Evolutionary conservation across 495 filamentous ascomycete genomes (phyloP), one percentile per base, ranked within the genome.

Genomic region (Annulohypoxylon maeteangense): DNA sequence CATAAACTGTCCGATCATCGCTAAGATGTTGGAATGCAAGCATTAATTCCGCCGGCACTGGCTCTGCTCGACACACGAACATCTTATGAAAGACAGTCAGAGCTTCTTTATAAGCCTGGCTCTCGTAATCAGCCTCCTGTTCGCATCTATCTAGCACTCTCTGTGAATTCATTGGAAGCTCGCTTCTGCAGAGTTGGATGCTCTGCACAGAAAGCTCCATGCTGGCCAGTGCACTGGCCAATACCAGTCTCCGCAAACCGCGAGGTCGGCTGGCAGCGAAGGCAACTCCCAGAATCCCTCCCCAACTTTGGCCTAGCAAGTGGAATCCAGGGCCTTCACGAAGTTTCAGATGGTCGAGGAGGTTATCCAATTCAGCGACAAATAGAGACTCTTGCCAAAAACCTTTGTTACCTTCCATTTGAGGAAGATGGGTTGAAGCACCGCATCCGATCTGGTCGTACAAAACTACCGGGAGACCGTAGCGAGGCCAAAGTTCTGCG

Each of bases 381-480:
- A 84, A 74, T 0, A 86, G 32, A 57, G 83, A 76, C 67, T 79
- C 85, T 6, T 73, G 57, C 7, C 74, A 42, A 60, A 87, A 85
- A 0, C 40, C 48, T 14, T 62, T 65, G 55, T 83, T 80, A 22
- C 78, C 78, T 1, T 48, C 58, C 47, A 78, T 82, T 7, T 83
- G 74, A 7, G 58, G 76, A 20, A 85, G 73, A 58, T 79, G 83
- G 0, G 86, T 85, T 38, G 78, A 82, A 12, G 64, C 29, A 5
- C 84, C 85, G 72, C 81, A 83, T 20, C 84, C 83, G 65, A 88
- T 59, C 58, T 87, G 85, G 68, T 86, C 84, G 70, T 88, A 88
- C 54, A 86, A 63, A 20, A 87, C 71, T 7, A 86, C 74, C 7
- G 85, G 81, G 57, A 79, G 78, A 6, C 22, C 54, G 18, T 82